Base-by-base conservation (phyloP, 371 early-diverging fungal species). In the Conidiobolus incongruus region DNA sequence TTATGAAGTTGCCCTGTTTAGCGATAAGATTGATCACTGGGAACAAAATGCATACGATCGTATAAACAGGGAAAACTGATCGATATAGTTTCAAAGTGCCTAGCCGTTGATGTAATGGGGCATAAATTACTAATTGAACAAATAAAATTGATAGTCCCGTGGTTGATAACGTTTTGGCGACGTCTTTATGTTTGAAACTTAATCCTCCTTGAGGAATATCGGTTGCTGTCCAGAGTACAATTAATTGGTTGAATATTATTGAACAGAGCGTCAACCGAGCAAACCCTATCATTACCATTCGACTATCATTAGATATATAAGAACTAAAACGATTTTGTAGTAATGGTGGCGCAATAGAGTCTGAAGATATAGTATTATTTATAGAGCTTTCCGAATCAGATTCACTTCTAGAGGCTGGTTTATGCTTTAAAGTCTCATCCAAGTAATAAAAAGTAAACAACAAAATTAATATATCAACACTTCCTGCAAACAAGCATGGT, bases 401-500 rank as follows among this genome's bases (percentile, higher is more conserved):
- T n/a, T n/a, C n/a, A n/a, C n/a, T n/a, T n/a, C n/a, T n/a, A n/a
- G n/a, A n/a, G n/a, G n/a, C n/a, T n/a, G n/a, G n/a, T n/a, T n/a
- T n/a, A n/a, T n/a, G n/a, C 4, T 46, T 35, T 28, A 33, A 50
- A 1, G 87, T 83, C 52, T 91, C 92, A 32, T 83, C 70, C 31
- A 89, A 55, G 43, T 56, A 75, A 35, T 79, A 65, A 13, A 67
- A 53, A 1, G 78, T 82, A 22, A 78, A 54, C 0, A 72, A 39
- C n/a, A 71, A 63, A 4, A 82, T 81, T 38, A 68, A 43, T 2
- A 68, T 31, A 35, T 70, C 62, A 4, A 85, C 63, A 2, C 51
- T 44, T 1, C 78, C 63, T 5, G 78, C 70, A 7, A 78, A 65
- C 12, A 78, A 54, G 48, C 89, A 89, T 0, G 93, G 93, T 6